Evolutionary conservation across 345 rosid genomes (phyloP).

Genomic region (Salix suchowensis): DNA sequence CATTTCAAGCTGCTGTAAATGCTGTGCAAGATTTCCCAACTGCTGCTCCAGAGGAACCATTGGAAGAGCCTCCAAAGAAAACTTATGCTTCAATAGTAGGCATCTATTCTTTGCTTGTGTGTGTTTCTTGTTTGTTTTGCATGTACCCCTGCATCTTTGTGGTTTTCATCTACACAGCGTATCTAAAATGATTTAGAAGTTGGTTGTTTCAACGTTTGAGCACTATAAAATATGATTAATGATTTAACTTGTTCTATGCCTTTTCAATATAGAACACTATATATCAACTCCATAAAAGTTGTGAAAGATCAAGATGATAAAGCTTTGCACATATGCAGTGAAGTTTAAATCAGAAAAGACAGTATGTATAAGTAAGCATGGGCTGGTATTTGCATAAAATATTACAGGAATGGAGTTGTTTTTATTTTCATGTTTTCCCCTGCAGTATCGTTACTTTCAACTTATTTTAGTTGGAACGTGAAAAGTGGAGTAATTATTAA

Average conservation of each 20-base stretch:
- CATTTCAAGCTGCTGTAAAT: constrained; percentile 35
- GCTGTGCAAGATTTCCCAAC: constrained; percentile 44
- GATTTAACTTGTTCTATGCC: neutral
- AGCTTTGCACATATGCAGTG: neutral
- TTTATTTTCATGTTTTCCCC: neutral
- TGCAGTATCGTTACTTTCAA: neutral
- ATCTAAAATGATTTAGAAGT: neutral
- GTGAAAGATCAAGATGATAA: neutral
- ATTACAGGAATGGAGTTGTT: neutral
- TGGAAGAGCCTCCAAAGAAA: constrained; percentile 59
- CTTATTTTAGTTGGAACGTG: neutral
- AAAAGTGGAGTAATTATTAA: constrained; percentile 6
- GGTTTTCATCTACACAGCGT: neutral
- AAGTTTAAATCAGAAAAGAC: neutral
- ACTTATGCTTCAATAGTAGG: constrained; percentile 93
- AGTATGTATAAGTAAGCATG: neutral
- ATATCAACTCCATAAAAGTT: neutral
- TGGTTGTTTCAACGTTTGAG: neutral
- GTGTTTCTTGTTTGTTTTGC: neutral
- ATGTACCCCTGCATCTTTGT: neutral
- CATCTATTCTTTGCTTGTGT: neutral
- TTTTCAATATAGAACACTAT: neutral
- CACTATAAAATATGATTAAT: neutral
- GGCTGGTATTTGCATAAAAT: neutral
- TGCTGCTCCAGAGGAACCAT: constrained; percentile 52